A percentile compares a stretch with the other conserved stretches of the same genome.
Conservation (phyloP, 495 filamentous ascomycete species). For the Pseudevernia furfuracea region DNA sequence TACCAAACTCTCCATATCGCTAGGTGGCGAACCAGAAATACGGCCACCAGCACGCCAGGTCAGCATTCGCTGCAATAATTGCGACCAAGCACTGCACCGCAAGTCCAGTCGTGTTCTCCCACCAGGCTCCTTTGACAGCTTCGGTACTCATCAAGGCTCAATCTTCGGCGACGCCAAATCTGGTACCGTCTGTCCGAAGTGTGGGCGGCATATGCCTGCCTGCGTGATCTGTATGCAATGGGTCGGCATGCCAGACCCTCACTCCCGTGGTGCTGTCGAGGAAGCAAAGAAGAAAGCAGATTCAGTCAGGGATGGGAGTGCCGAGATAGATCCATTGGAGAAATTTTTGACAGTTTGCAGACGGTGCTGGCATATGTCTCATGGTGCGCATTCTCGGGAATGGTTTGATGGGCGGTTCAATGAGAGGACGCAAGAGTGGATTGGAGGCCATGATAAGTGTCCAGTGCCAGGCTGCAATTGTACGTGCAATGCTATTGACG, state of each 20-base stretch:
- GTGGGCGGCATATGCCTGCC: slow-evolving; percentile 78
- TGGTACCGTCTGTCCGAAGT: slow-evolving; percentile 67
- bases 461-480: slow-evolving; percentile 86
- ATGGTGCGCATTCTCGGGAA: slow-evolving; percentile 76
- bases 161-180: slow-evolving; percentile 20
- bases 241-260: slow-evolving; percentile 71
- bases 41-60: slow-evolving; percentile 65
- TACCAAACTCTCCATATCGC: slow-evolving; percentile 50
- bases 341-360: slow-evolving; percentile 72
- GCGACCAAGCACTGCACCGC: slow-evolving; percentile 46
- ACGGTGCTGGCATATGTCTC: slow-evolving; percentile 81
- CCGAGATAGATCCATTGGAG: slow-evolving; percentile 20
- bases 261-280: slow-evolving; percentile 46
- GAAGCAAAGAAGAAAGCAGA: slow-evolving; percentile 31
- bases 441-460: slow-evolving; percentile 68
- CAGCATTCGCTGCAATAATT: slow-evolving; percentile 76
- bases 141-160: slow-evolving; percentile 32
- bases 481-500: slow-evolving; percentile 48
- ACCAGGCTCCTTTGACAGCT: slow-evolving; percentile 26
- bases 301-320: slow-evolving; percentile 21
- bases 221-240: slow-evolving; percentile 83
- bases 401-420: slow-evolving; percentile 60
- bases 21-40: slow-evolving; percentile 54
- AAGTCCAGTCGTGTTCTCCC: slow-evolving; percentile 23
- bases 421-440: slow-evolving; percentile 54